Percentiles rank a stretch among this genome's conserved stretches.
Evolutionary conservation across 1,284 basidiomycete species (phyloP).

Genomic region (Fomitopsis schrenkii): DNA sequence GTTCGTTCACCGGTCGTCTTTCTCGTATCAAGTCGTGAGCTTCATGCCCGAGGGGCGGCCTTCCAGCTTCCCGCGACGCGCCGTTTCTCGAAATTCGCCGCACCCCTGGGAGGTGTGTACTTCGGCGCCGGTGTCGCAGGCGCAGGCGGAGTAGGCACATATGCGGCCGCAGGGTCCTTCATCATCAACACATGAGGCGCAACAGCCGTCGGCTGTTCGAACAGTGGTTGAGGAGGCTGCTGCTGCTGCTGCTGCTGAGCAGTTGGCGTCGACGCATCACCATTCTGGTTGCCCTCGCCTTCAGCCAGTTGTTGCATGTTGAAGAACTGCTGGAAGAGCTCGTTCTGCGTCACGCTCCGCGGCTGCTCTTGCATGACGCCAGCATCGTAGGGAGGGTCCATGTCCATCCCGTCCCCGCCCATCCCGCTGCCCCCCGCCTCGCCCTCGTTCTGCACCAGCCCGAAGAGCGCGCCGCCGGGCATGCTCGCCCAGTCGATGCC

Average conservation of each 20-base stretch:
- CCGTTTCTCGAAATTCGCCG: slow-evolving; percentile 40
- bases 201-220: neutral
- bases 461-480: neutral
- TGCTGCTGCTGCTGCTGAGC: neutral
- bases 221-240: neutral
- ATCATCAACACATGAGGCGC: neutral
- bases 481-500: slow-evolving; percentile 10
- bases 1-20: neutral
- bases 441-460: neutral
- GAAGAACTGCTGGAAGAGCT: slow-evolving; percentile 1
- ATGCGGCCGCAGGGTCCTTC: neutral
- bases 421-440: neutral
- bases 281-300: neutral
- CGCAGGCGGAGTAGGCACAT: neutral
- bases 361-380: neutral
- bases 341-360: slow-evolving; percentile 4
- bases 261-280: neutral
- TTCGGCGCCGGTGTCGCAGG: slow-evolving; percentile 10
- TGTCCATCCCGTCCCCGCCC: neutral
- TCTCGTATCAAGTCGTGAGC: neutral
- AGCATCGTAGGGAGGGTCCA: neutral
- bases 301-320: neutral
- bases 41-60: slow-evolving; percentile 12
- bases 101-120: slow-evolving; percentile 54
- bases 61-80: slow-evolving; percentile 55